These are phyloP conservation scores for Hypoxylon cercidicola DNA, from an alignment of 495 filamentous ascomycete genomes.

Conservation along the genomic window DNA sequence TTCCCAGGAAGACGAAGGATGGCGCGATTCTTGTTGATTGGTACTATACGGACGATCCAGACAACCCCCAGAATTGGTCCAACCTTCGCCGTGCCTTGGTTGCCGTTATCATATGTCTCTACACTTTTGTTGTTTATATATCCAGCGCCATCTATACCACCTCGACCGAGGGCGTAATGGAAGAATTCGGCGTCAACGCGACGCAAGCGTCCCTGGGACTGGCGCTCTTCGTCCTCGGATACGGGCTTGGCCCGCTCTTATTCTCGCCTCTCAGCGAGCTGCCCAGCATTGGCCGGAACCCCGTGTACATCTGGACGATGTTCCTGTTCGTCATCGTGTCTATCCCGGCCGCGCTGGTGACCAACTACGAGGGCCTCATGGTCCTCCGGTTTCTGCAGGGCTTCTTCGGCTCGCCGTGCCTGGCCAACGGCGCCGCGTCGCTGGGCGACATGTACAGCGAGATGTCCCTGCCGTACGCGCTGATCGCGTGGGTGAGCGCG, in stretches of 20 bases:
- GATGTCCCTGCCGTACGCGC: slow-evolving; percentile 76
- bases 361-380: slow-evolving; percentile 77
- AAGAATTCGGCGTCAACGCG: slow-evolving; percentile 62
- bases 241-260: slow-evolving; percentile 63
- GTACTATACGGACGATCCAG: slow-evolving; percentile 63
- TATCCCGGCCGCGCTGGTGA: slow-evolving; percentile 78
- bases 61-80: slow-evolving; percentile 68
- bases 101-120: slow-evolving; percentile 61
- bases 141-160: slow-evolving; percentile 61
- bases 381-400: slow-evolving; percentile 80
- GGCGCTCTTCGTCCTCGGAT: slow-evolving; percentile 69
- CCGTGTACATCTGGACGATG: slow-evolving; percentile 77
- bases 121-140: slow-evolving; percentile 63
- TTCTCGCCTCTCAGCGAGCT: slow-evolving; percentile 65
- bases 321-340: slow-evolving; percentile 76
- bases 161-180: slow-evolving; percentile 55
- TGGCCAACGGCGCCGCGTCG: slow-evolving; percentile 79
- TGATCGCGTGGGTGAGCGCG: slow-evolving; percentile 65
- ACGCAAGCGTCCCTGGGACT: slow-evolving; percentile 64
- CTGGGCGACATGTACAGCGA: slow-evolving; percentile 81
- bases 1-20: slow-evolving; percentile 53
- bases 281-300: slow-evolving; percentile 70
- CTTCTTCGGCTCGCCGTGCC: slow-evolving; percentile 77
- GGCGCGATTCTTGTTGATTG: slow-evolving; percentile 68
- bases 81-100: slow-evolving; percentile 51